A percentile compares a stretch with the other conserved stretches of the same genome.
Conservation (phyloP, 305 asterid genomes). For the Fraxinus xanthoxyloides region DNA sequence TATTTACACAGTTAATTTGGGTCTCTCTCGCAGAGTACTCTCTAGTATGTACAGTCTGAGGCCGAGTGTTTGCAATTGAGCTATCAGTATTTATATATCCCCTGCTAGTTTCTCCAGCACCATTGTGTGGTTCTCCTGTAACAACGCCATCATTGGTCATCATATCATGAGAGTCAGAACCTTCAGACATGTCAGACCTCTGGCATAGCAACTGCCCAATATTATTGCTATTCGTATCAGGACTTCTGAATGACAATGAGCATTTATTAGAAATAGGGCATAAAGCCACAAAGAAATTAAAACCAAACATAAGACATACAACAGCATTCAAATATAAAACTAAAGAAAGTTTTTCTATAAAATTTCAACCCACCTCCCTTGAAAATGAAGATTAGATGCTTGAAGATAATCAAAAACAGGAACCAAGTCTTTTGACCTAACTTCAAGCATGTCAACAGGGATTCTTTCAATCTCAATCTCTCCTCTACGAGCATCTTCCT, state of each 20-base stretch:
- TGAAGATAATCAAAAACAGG: constrained; percentile 71
- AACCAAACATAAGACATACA: neutral
- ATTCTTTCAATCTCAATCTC: constrained; percentile 83
- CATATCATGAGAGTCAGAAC: neutral
- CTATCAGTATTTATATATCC: neutral
- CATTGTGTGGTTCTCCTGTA: neutral
- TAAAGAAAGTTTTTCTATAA: neutral
- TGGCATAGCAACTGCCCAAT: constrained; percentile 1
- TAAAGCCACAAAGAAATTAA: neutral
- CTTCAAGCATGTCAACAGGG: constrained; percentile 60
- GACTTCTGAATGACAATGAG: neutral
- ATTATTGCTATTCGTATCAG: neutral
- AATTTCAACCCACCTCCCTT: constrained; percentile 32
- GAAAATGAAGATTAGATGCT: constrained; percentile 31
- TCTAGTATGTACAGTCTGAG: constrained; percentile 2
- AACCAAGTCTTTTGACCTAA: constrained; percentile 68
- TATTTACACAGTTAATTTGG: constrained; percentile 5
- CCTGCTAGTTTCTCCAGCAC: neutral
- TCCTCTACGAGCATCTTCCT: constrained; percentile 46
- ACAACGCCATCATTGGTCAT: constrained; percentile 10
- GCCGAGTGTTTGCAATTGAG: neutral
- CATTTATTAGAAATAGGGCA: neutral
- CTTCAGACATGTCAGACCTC: constrained; percentile 3
- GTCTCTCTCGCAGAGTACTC: neutral
- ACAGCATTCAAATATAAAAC: neutral